Conservation (phyloP, 2,329 filamentous ascomycete genomes). For the Botrytis cinerea region DNA sequence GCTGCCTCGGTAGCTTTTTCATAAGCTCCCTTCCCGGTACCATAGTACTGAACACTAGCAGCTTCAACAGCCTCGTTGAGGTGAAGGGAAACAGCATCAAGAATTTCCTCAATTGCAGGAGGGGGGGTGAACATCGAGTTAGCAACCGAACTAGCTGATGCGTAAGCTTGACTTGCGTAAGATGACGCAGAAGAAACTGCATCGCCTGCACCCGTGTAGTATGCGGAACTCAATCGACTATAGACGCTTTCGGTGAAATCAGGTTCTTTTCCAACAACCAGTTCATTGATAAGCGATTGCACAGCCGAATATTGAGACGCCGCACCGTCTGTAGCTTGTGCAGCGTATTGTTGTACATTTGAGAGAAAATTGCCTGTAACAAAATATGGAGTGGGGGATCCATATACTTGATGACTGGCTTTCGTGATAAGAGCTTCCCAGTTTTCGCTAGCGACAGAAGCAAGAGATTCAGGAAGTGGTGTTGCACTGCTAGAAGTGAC, state of each 20-base stretch:
- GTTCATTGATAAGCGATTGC: slow-evolving; percentile 71
- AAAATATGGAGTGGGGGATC: slow-evolving; percentile 40
- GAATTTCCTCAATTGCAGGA: slow-evolving; percentile 57
- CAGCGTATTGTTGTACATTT: slow-evolving; percentile 59
- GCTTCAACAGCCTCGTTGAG: slow-evolving; percentile 60
- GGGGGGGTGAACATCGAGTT: slow-evolving; percentile 57
- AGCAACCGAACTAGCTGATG: slow-evolving; percentile 48
- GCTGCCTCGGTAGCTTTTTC: slow-evolving; percentile 57
- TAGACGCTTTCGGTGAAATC: slow-evolving; percentile 81
- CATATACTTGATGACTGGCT: slow-evolving; percentile 41
- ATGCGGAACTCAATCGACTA: slow-evolving; percentile 68
- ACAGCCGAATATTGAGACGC: slow-evolving; percentile 68
- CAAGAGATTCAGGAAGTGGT: slow-evolving; percentile 53
- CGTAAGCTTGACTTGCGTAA: slow-evolving; percentile 51
- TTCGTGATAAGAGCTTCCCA: slow-evolving; percentile 41
- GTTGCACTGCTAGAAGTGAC: slow-evolving; percentile 49
- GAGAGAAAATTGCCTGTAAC: slow-evolving; percentile 47
- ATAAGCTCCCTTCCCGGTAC: slow-evolving; percentile 53
- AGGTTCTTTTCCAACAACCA: slow-evolving; percentile 75
- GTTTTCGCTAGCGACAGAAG: slow-evolving; percentile 49
- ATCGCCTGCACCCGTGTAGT: slow-evolving; percentile 60
- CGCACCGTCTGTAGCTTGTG: slow-evolving; percentile 62
- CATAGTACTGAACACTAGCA: slow-evolving; percentile 59
- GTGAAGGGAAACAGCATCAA: slow-evolving; percentile 57
- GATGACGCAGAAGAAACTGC: slow-evolving; percentile 52